Evolutionary conservation across 495 filamentous ascomycete genomes (phyloP).

Genomic region (Hypoxylon fragiforme): DNA sequence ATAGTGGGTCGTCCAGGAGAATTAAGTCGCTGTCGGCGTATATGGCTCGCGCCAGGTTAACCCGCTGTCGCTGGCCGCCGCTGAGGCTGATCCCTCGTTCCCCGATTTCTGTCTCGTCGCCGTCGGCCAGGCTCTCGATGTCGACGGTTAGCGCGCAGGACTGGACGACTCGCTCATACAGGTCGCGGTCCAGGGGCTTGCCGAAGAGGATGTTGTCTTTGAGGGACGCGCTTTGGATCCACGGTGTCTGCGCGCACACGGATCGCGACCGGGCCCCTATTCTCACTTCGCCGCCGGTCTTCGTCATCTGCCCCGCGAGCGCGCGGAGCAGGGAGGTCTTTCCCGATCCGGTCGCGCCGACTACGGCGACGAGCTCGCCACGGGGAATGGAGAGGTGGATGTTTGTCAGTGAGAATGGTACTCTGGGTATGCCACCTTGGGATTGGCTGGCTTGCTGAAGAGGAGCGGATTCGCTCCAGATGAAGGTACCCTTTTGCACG

Average conservation of each 20-base stretch:
- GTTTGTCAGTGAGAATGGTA: constrained; percentile 66
- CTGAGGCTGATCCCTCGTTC: constrained; percentile 71
- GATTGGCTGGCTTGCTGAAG: constrained; percentile 45
- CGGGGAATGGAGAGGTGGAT: constrained; percentile 65
- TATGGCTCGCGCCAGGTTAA: constrained; percentile 69
- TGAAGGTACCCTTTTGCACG: constrained; percentile 66
- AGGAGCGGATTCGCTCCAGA: constrained; percentile 54
- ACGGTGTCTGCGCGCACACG: constrained; percentile 55
- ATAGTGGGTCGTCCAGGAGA: constrained; percentile 71
- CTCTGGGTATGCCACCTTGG: no score
- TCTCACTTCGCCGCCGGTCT: constrained; percentile 49
- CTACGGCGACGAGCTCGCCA: constrained; percentile 68
- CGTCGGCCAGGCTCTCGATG: constrained; percentile 63
- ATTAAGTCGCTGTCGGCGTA: constrained; percentile 68
- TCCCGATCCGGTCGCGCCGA: constrained; percentile 60
- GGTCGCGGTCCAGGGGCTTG: constrained; percentile 45
- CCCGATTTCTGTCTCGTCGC: constrained; percentile 71
- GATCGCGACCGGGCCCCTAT: constrained; percentile 47
- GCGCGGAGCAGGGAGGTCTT: constrained; percentile 61
- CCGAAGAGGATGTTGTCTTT: constrained; percentile 63
- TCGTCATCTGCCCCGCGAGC: constrained; percentile 58
- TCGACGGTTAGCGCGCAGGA: constrained; percentile 68
- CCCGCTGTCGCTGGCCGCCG: constrained; percentile 71
- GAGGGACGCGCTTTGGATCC: constrained; percentile 59
- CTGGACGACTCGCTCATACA: constrained; percentile 60